Evolutionary conservation across 73 alveolate genomes (phyloP).

Genomic region (Paramecium sonneborni): DNA sequence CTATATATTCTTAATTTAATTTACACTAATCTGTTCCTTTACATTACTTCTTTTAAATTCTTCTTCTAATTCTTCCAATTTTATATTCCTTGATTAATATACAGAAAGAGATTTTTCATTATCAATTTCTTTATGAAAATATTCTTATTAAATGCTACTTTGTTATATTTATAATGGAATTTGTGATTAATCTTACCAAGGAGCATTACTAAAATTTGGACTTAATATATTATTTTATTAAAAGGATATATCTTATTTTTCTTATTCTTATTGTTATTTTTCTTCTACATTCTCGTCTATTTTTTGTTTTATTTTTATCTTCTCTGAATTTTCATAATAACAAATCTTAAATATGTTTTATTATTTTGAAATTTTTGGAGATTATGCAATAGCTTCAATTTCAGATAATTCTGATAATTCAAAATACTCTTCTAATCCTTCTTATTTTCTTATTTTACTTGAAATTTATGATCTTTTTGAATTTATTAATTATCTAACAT

Average conservation of each 20-base stretch:
- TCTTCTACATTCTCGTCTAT: background rate
- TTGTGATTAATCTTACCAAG: background rate
- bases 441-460: background rate
- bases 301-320: background rate
- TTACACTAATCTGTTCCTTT: background rate
- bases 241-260: background rate
- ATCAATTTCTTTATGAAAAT: background rate
- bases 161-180: background rate
- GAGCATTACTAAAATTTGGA: conserved; percentile 23
- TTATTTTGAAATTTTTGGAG: background rate
- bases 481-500: background rate
- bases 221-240: background rate
- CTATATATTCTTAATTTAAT: background rate
- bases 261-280: background rate
- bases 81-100: background rate
- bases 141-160: background rate
- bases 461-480: background rate
- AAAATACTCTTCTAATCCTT: background rate
- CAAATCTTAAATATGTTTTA: background rate
- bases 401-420: background rate
- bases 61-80: background rate
- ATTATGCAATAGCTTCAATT: background rate
- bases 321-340: background rate
- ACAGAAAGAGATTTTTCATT: background rate
- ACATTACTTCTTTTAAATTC: background rate